Evolutionary conservation across 2,329 filamentous ascomycete species (phyloP).

Genomic region (Xylaria sp.): DNA sequence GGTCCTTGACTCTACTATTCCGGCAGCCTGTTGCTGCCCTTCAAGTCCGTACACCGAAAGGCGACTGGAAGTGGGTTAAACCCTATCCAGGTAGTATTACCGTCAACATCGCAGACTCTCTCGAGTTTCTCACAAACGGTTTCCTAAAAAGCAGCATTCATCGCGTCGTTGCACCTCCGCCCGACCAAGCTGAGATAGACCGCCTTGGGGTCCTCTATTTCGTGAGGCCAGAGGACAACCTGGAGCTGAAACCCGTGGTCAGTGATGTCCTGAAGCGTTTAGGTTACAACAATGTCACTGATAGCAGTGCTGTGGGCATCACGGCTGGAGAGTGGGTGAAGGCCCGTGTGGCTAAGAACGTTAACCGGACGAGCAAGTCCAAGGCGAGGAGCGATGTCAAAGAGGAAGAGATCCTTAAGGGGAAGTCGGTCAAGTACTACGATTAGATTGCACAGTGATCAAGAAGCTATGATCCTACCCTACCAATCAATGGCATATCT

Average conservation of each 20-base stretch:
- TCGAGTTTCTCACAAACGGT: conserved; percentile 60
- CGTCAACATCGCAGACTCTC: conserved; percentile 63
- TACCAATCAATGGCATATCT: neutral
- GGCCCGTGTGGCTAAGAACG: conserved; percentile 46
- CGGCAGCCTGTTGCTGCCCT: conserved; percentile 67
- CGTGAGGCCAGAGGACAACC: conserved; percentile 51
- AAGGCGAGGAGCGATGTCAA: conserved; percentile 45
- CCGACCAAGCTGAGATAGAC: conserved; percentile 58
- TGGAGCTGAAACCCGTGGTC: conserved; percentile 49
- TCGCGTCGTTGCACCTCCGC: conserved; percentile 56
- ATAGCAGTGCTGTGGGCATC: conserved; percentile 46
- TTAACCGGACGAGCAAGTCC: conserved; percentile 30
- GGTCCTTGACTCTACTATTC: conserved; percentile 67
- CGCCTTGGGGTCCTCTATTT: conserved; percentile 61
- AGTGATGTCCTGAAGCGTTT: conserved; percentile 51
- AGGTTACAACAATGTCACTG: conserved; percentile 47
- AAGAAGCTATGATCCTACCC: neutral
- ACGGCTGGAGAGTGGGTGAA: conserved; percentile 53
- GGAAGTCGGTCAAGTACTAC: conserved; percentile 51
- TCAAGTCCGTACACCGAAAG: conserved; percentile 59
- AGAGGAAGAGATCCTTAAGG: conserved; percentile 49
- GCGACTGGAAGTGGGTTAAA: conserved; percentile 62
- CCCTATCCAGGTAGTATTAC: conserved; percentile 62
- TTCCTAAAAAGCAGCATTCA: conserved; percentile 59
- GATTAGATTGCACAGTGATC: conserved; percentile 41